Base-by-base conservation (phyloP, 176 grass and related monocot genomes). In the Musa acuminata region DNA sequence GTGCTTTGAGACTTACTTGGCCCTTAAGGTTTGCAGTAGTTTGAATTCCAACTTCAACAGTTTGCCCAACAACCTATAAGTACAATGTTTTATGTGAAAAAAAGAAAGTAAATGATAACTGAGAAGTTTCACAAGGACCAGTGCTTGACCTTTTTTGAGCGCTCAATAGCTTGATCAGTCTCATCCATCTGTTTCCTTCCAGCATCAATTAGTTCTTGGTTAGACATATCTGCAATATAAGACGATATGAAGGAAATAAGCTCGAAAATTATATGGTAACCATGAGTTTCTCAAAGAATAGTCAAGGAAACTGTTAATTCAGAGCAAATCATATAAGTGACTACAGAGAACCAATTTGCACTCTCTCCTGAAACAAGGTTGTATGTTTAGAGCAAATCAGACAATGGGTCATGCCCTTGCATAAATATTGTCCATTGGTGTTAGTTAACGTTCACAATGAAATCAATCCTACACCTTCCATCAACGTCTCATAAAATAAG, bases 131-230 rank as follows among this genome's bases (percentile, higher is more conserved):
- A 62, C 22, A 13, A 62, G n/a, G 64, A 19, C 64, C 3, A 13
- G 20, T 51, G 62, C 49, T 60, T 19, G 51, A 99, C 96, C 88
- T 84, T 88, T 82, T 99, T 94, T 7, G 91, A 99, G n/a, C 91
- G 96, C 75, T 99, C 83, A 83, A 99, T 91, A 71, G 81, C 82
- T 83, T 99, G 88, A 80, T 99, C 96, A 68, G 96, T 99, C 81
- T 99, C 88, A 71, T 95, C 88, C 90, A 99, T 99, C 75, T 99
- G 86, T 54, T 87, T 91, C 66, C n/a, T 83, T 83, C 96, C 96
- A 80, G 82, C 81, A 74, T 79, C 76, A 77, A 99, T 83, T 21
- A 99, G 91, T 55, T 99, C 82, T 87, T 94, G 91, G 83, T 99
- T 99, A 75, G 84, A 89, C 95, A 99, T 94, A 78, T 82, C 95